phyloP scores from a whole-genome alignment of 2,329 filamentous ascomycete genomes.

The Arthroderma uncinatum region DNA sequence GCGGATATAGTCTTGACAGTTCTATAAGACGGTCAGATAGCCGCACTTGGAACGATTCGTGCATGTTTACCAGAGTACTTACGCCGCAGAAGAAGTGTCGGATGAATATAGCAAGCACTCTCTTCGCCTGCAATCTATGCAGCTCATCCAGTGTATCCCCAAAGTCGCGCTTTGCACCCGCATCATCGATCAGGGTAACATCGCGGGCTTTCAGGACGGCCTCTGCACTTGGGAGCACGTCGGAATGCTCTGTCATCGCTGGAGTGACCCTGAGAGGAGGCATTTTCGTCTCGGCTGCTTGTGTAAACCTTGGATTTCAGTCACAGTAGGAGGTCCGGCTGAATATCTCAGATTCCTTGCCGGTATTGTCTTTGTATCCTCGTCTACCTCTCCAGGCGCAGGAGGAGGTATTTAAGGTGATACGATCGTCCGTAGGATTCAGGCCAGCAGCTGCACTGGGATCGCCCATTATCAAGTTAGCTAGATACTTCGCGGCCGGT shows the following conservation, averaged over 20 bases:
- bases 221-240: not conserved
- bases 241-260: not conserved
- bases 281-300: not conserved
- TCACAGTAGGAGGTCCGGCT: too few relatives aligned
- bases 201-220: not conserved
- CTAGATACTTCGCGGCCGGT: too few relatives aligned
- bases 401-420: too few relatives aligned
- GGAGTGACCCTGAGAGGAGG: not conserved
- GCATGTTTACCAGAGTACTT: slow-evolving; percentile 28
- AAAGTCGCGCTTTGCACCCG: not conserved
- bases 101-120: slow-evolving; percentile 61
- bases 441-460: too few relatives aligned
- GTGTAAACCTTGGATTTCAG: too few relatives aligned
- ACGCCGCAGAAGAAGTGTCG: slow-evolving; percentile 74
- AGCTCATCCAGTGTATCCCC: not conserved
- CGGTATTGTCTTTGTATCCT: too few relatives aligned
- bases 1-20: slow-evolving; percentile 64
- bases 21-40: slow-evolving; percentile 37
- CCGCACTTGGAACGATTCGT: not conserved
- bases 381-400: too few relatives aligned
- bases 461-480: too few relatives aligned
- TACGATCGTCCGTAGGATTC: too few relatives aligned
- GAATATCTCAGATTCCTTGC: too few relatives aligned
- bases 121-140: slow-evolving; percentile 29
- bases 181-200: not conserved